Percentiles rank a stretch among this genome's conserved stretches.
These are phyloP conservation scores for Wallacemonas sp. DNA, from an alignment of 208 protist genomes.

Conservation along the genomic window DNA sequence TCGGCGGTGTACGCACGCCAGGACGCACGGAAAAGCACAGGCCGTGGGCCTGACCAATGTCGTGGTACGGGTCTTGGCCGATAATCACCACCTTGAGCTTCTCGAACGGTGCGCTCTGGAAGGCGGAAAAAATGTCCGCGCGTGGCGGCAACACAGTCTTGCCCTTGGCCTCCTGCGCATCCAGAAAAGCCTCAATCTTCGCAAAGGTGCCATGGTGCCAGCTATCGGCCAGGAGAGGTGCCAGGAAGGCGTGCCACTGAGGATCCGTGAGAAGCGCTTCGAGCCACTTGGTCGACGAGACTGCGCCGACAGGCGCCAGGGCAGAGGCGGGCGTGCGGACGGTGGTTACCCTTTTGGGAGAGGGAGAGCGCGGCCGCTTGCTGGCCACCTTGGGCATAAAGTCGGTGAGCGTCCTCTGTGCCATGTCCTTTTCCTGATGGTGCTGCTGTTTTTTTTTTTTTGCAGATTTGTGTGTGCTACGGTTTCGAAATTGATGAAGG, in stretches of 20 bases:
- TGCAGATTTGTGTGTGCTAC: constrained; percentile 1
- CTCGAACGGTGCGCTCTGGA: constrained; percentile 91
- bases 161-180: constrained; percentile 34
- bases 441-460: background rate
- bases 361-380: constrained; percentile 14
- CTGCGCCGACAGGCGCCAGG: background rate
- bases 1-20: constrained; percentile 86
- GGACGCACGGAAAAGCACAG: constrained; percentile 95
- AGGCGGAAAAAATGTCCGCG: constrained; percentile 87
- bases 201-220: constrained; percentile 51
- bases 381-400: constrained; percentile 12
- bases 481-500: background rate
- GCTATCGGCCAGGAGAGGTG: constrained; percentile 41
- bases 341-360: background rate
- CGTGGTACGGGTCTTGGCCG: constrained; percentile 97
- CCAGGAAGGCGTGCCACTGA: constrained; percentile 61
- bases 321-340: background rate
- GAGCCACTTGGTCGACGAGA: constrained; percentile 32
- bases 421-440: background rate
- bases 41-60: constrained; percentile 95
- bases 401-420: constrained; percentile 30
- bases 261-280: constrained; percentile 43
- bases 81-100: constrained; percentile 95
- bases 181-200: constrained; percentile 72
- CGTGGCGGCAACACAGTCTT: constrained; percentile 81